Evolutionary conservation across 192 early-diverging fungal species (phyloP).

Genomic region (Lobosporangium transversale): DNA sequence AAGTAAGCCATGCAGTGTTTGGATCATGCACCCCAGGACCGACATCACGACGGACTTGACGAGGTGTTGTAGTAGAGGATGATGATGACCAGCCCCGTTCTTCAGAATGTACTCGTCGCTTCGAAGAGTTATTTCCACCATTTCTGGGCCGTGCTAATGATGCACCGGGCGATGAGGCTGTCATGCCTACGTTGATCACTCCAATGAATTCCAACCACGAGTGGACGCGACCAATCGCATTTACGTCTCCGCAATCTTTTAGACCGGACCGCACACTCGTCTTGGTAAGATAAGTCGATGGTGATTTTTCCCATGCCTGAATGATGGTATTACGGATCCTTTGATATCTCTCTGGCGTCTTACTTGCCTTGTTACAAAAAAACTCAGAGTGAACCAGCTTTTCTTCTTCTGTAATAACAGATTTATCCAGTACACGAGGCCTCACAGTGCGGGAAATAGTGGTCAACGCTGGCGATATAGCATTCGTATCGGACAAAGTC

Average conservation of each 20-base stretch:
- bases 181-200: conserved; percentile 80
- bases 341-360: conserved; percentile 91
- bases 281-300: conserved; percentile 85
- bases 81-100: conserved; percentile 49
- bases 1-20: conserved; percentile 23
- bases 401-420: conserved; percentile 61
- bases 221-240: conserved; percentile 91
- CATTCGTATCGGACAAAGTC: not conserved
- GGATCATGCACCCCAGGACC: conserved; percentile 10
- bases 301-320: conserved; percentile 73
- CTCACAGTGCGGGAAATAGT: not conserved
- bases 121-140: conserved; percentile 39
- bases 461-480: conserved; percentile 3
- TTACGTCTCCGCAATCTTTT: conserved; percentile 90
- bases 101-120: conserved; percentile 20
- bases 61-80: conserved; percentile 28
- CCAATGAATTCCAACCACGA: conserved; percentile 80
- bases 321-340: conserved; percentile 91
- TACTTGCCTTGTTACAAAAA: conserved; percentile 72
- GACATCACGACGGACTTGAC: not conserved
- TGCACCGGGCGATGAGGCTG: conserved; percentile 53
- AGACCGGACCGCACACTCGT: conserved; percentile 79
- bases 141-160: conserved; percentile 44
- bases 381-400: conserved; percentile 67
- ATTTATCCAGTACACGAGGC: conserved; percentile 54